These are phyloP conservation scores for Fusarium domesticum DNA, from an alignment of 2,329 filamentous ascomycete species.

Conservation along the genomic window DNA sequence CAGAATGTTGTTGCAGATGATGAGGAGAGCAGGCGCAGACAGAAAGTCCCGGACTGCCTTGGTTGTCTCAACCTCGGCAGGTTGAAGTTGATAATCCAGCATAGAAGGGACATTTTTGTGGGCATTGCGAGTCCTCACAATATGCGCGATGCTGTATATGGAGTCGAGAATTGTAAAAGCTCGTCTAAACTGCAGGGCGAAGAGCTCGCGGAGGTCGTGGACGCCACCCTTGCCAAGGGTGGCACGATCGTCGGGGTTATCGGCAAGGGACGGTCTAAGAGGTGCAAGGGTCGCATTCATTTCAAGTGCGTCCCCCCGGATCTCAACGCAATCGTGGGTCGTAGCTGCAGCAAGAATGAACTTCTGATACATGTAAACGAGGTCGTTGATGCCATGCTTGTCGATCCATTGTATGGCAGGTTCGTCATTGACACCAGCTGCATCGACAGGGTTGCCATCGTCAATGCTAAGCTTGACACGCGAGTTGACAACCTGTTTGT, in stretches of 20 bases:
- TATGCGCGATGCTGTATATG: constrained; percentile 29
- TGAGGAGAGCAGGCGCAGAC: constrained; percentile 25
- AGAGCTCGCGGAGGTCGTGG: constrained; percentile 23
- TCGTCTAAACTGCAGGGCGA: constrained; percentile 19
- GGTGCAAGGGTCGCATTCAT: constrained; percentile 28
- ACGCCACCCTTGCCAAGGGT: constrained; percentile 10
- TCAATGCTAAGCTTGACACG: constrained; percentile 25
- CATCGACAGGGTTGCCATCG: not conserved
- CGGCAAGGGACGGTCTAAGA: constrained; percentile 19
- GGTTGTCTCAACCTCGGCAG: constrained; percentile 14
- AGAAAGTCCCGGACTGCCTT: constrained; percentile 26
- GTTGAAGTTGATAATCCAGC: constrained; percentile 22
- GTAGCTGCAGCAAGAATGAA: constrained; percentile 23
- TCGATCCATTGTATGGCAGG: constrained; percentile 28
- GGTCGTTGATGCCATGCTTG: constrained; percentile 16
- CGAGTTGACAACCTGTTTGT: constrained; percentile 27
- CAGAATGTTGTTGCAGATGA: constrained; percentile 28
- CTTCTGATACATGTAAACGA: constrained; percentile 24
- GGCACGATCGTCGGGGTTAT: constrained; percentile 20
- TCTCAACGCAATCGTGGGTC: constrained; percentile 20
- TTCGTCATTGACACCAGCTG: not conserved
- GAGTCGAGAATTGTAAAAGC: constrained; percentile 21
- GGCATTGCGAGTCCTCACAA: constrained; percentile 28
- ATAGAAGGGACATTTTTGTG: constrained; percentile 23
- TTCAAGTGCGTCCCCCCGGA: constrained; percentile 12